Base-by-base conservation (phyloP, 352 stramenopile genomes). In the Peronospora tabacina region DNA sequence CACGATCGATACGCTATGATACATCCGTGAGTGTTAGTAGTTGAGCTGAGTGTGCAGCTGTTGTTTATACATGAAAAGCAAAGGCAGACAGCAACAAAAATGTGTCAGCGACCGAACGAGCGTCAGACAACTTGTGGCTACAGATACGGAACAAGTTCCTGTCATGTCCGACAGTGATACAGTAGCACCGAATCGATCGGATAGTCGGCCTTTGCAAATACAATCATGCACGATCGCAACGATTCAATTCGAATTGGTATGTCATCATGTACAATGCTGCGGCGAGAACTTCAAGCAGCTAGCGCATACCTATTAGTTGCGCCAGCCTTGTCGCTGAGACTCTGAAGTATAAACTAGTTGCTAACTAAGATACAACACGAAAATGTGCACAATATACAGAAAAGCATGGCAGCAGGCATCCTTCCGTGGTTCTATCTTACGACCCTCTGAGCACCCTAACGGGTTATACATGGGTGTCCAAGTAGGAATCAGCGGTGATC, bases 401-500 rank as follows among this genome's bases (percentile, higher is more conserved):
- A 35, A 49, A 52, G 42, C 42, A 40, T 32, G 32, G 37, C 16
- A 47, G 28, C 41, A 36, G 11, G 29, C 29, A 38, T 35, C 16
- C 17, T 47, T 17, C 26, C 17, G 42, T 28, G 47, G 26, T 13
- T 30, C 30, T 36, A 38, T 38, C 10, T 19, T 33, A 26, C 22
- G 22, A 0, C 22, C 22, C 41, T 22, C 29, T 35, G 38, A 44
- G 33, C 44, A 34, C 41, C 35, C 12, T 24, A 15, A 24, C 5
- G 39, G 2, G 40, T 70, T 68, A 84, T 50, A 85, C 66, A 57
- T 59, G 60, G 33, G 82, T 70, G 42, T 87, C 75, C 32, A 73
- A 57, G 63, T 81, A 81, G 39, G 59, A 66, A 32, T 62, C 44
- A 0, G 50, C 40, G 29, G 52, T 54, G 4, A 26, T 5, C 20